Evolutionary conservation across 108 stramenopile species (phyloP).

Genomic region (Nitzschia putrida): DNA sequence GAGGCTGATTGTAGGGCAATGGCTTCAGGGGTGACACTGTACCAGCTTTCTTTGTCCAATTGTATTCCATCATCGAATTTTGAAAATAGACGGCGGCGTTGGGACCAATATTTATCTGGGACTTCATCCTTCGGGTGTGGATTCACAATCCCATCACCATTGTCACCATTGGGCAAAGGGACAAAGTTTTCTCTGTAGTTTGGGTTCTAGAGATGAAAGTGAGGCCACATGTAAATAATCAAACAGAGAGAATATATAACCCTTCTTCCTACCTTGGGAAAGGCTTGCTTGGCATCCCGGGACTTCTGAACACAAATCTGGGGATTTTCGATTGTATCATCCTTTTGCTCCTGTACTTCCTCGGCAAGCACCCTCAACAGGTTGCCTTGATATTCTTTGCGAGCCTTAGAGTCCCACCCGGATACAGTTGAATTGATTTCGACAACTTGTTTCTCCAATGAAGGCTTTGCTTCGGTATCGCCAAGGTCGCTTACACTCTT

Average conservation of each 20-base stretch:
- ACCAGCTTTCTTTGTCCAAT: constrained; percentile 78
- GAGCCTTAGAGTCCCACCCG: no score
- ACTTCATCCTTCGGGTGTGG: constrained; percentile 67
- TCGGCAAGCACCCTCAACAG: no score
- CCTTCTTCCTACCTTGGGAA: constrained; percentile 8
- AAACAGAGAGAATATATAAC: neutral
- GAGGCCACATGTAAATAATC: neutral
- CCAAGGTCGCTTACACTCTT: no score
- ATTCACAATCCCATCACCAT: constrained; percentile 75
- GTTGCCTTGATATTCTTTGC: no score
- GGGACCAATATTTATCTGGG: constrained; percentile 85
- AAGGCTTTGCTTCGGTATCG: no score
- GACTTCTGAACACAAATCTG: constrained; percentile 20
- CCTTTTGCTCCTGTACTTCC: no score
- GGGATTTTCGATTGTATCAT: neutral
- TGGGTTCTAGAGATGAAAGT: neutral
- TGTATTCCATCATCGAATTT: constrained; percentile 78
- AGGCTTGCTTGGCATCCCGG: constrained; percentile 22
- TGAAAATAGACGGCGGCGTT: constrained; percentile 72
- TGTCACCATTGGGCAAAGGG: constrained; percentile 60
- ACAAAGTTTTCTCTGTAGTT: constrained; percentile 19
- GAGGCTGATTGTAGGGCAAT: constrained; percentile 75
- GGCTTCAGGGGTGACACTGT: constrained; percentile 78
- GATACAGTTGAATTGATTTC: no score
- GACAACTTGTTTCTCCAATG: no score